Evolutionary conservation across 2,329 filamentous ascomycete genomes (phyloP).

Genomic region (Calonectria pseudoreteaudii): DNA sequence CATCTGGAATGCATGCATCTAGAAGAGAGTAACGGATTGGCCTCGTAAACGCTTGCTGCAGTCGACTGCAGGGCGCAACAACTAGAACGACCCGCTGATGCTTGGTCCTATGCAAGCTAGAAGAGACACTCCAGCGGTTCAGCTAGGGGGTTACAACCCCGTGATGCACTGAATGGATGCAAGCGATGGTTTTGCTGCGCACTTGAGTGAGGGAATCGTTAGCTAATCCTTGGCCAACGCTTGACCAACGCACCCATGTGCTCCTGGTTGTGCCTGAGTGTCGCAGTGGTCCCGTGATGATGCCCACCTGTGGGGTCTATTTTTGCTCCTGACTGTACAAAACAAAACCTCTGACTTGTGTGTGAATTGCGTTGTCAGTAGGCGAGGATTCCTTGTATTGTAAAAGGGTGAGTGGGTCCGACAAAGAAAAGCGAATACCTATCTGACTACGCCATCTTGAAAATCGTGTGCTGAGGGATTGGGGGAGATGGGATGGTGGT

Average conservation of each 20-base stretch:
- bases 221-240: background rate
- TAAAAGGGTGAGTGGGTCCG: background rate
- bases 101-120: constrained; percentile 13
- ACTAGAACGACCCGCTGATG: constrained; percentile 8
- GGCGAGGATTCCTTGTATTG: background rate
- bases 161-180: constrained; percentile 15
- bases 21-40: constrained; percentile 3
- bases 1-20: background rate
- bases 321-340: constrained; percentile 8
- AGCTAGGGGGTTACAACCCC: constrained; percentile 2
- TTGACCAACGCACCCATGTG: background rate
- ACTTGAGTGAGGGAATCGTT: background rate
- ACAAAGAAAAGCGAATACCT: background rate
- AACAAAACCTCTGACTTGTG: background rate
- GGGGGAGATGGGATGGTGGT: background rate
- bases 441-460: background rate
- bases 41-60: constrained; percentile 10
- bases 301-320: constrained; percentile 35
- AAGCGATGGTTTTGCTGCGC: background rate
- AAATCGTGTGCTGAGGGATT: background rate
- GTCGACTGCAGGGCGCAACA: constrained; percentile 5
- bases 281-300: constrained; percentile 38
- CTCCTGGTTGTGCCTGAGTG: constrained; percentile 12
- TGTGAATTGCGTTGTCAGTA: background rate
- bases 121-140: background rate